Conservation (phyloP, 2,329 filamentous ascomycete genomes). For the Cadophora sp. region DNA sequence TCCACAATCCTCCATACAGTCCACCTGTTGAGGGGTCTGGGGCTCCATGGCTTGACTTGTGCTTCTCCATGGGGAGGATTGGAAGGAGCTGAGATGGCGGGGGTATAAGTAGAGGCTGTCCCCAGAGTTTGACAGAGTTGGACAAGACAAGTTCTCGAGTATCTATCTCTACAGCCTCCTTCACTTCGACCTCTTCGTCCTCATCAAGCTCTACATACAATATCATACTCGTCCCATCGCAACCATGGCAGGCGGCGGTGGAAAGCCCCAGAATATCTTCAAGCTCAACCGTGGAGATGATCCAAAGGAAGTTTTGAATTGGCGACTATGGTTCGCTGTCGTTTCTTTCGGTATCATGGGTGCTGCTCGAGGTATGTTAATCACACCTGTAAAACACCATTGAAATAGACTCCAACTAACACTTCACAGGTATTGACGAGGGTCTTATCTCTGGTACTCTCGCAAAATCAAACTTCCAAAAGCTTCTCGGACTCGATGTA, state of each 20-base stretch:
- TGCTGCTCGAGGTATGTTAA: constrained; percentile 68
- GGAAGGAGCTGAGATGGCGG: not conserved
- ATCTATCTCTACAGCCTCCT: not conserved
- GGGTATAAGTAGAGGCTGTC: constrained; percentile 2
- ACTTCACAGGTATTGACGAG: constrained; percentile 60
- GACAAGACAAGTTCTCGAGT: constrained; percentile 10
- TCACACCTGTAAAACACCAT: no score
- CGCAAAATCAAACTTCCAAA: constrained; percentile 69
- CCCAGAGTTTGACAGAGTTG: not conserved
- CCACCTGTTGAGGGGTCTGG: constrained; percentile 1
- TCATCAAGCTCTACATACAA: constrained; percentile 1
- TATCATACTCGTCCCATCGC: not conserved
- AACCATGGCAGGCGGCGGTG: constrained; percentile 57
- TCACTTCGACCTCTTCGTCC: not conserved
- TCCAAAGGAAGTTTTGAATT: constrained; percentile 76
- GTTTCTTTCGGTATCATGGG: constrained; percentile 77
- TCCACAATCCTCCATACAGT: not conserved
- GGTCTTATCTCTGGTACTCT: constrained; percentile 78
- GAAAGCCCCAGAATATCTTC: constrained; percentile 69
- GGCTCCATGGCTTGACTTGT: not conserved
- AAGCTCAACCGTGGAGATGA: constrained; percentile 67
- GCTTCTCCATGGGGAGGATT: constrained; percentile 5
- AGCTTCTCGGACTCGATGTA: constrained; percentile 61
- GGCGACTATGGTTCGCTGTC: constrained; percentile 78
- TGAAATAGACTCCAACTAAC: not conserved